phyloP scores from a whole-genome alignment of 2,329 filamentous ascomycete genomes.

The Aspergillus persii region DNA sequence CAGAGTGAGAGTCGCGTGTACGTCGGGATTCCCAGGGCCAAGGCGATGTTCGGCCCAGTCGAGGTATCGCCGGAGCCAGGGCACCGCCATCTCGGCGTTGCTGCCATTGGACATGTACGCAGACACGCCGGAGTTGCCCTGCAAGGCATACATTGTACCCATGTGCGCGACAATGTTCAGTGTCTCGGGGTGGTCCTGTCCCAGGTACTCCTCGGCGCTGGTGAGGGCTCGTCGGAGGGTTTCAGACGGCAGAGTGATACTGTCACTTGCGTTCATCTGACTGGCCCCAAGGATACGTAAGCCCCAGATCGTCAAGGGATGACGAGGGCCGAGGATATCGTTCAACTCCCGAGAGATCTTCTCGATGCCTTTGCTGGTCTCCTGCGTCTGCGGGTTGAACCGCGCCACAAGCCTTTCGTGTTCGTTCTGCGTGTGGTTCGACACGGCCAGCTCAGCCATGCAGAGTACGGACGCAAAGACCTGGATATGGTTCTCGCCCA shows the following conservation, averaged over 20 bases:
- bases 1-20: slow-evolving; percentile 20
- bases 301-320: slow-evolving; percentile 26
- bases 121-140: slow-evolving; percentile 6
- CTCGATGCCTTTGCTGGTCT: slow-evolving; percentile 16
- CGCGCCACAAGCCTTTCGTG: slow-evolving; percentile 3
- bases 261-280: slow-evolving; percentile 17
- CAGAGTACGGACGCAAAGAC: slow-evolving; percentile 22
- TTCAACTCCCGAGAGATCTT: slow-evolving; percentile 22
- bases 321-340: slow-evolving; percentile 17
- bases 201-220: slow-evolving; percentile 26
- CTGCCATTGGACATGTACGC: not conserved
- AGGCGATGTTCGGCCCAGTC: slow-evolving; percentile 25
- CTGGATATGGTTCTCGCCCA: slow-evolving; percentile 29
- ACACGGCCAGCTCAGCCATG: slow-evolving; percentile 22
- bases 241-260: slow-evolving; percentile 24
- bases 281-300: slow-evolving; percentile 23
- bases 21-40: slow-evolving; percentile 23
- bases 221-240: slow-evolving; percentile 30
- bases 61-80: slow-evolving; percentile 30
- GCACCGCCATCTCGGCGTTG: slow-evolving; percentile 19
- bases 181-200: slow-evolving; percentile 25
- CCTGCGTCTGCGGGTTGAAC: slow-evolving; percentile 16
- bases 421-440: slow-evolving; percentile 14
- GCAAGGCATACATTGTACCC: slow-evolving; percentile 28
- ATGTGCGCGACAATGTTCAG: slow-evolving; percentile 28